Evolutionary conservation across 768 basidiomycete genomes (phyloP).

Genomic region (Crepidotus variabilis): DNA sequence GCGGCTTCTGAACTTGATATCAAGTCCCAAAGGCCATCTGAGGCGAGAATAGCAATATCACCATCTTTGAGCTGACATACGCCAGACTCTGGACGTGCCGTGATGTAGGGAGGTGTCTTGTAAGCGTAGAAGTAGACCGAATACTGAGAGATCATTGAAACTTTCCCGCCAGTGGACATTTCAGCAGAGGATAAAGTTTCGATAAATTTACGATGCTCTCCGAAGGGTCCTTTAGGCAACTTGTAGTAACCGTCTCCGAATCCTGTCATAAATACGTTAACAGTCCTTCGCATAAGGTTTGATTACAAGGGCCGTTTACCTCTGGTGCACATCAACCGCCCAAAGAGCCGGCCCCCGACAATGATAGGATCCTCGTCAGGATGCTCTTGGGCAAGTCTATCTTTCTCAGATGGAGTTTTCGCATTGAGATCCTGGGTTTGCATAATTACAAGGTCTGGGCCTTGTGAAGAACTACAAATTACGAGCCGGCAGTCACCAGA

Average conservation of each 20-base stretch:
- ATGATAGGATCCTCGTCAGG: conserved; percentile 29
- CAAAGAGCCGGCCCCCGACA: conserved; percentile 31
- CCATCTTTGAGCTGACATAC: conserved; percentile 29
- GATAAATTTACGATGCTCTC: conserved; percentile 30
- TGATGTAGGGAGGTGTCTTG: conserved; percentile 58
- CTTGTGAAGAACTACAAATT: conserved; percentile 11
- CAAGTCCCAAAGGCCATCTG: conserved; percentile 55
- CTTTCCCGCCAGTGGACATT: conserved; percentile 19
- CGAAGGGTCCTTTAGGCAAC: conserved; percentile 25
- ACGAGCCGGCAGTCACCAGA: conserved; percentile 32
- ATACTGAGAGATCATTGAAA: conserved; percentile 33
- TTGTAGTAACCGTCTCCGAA: conserved; percentile 39
- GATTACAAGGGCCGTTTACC: conserved; percentile 15
- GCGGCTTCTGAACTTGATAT: conserved; percentile 45
- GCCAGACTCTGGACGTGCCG: conserved; percentile 47
- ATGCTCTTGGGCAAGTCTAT: conserved; percentile 28
- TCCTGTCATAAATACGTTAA: conserved; percentile 16
- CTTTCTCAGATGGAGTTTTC: conserved; percentile 26
- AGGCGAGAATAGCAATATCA: conserved; percentile 46
- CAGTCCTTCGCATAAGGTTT: neutral
- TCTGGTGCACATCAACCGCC: conserved; percentile 35
- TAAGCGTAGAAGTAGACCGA: conserved; percentile 37
- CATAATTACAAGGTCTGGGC: conserved; percentile 3
- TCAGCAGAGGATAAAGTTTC: conserved; percentile 29
- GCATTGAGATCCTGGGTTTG: conserved; percentile 33